phyloP scores from a whole-genome alignment of 2,329 filamentous ascomycete species.

The Thyridium curvatum region DNA sequence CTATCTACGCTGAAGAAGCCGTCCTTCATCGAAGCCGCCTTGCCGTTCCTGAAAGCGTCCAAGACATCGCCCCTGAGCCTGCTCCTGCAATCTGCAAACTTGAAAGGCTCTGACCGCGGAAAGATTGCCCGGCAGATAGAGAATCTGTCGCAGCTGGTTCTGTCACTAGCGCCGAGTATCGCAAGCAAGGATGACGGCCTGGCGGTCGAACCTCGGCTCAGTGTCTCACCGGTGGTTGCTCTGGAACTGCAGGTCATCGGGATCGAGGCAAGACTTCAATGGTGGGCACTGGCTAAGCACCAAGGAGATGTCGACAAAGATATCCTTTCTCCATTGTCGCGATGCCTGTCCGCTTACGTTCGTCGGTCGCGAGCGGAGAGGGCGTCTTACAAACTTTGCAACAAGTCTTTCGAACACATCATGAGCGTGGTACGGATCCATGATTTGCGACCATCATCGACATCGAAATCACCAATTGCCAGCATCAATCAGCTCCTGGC shows the following conservation, averaged over 20 bases:
- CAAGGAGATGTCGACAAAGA: constrained; percentile 56
- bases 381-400: constrained; percentile 32
- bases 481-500: constrained; percentile 46
- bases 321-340: constrained; percentile 56
- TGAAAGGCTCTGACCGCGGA: constrained; percentile 35
- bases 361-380: constrained; percentile 36
- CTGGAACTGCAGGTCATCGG: constrained; percentile 60
- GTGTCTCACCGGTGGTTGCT: constrained; percentile 48
- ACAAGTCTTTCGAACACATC: constrained; percentile 25
- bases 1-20: constrained; percentile 56
- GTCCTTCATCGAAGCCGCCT: constrained; percentile 47
- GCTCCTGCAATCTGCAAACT: constrained; percentile 39
- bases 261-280: constrained; percentile 53
- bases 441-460: constrained; percentile 21
- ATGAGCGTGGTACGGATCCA: constrained; percentile 30
- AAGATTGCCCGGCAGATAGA: constrained; percentile 64
- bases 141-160: constrained; percentile 55
- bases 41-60: constrained; percentile 47
- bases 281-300: constrained; percentile 60
- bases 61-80: constrained; percentile 53
- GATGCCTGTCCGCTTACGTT: constrained; percentile 55
- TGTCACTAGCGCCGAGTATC: constrained; percentile 63
- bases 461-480: constrained; percentile 36
- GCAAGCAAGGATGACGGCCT: constrained; percentile 54
- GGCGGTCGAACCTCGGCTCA: constrained; percentile 46